Base-by-base conservation (phyloP, 805 yeast species). In the Blastobotrys peoriensis region DNA sequence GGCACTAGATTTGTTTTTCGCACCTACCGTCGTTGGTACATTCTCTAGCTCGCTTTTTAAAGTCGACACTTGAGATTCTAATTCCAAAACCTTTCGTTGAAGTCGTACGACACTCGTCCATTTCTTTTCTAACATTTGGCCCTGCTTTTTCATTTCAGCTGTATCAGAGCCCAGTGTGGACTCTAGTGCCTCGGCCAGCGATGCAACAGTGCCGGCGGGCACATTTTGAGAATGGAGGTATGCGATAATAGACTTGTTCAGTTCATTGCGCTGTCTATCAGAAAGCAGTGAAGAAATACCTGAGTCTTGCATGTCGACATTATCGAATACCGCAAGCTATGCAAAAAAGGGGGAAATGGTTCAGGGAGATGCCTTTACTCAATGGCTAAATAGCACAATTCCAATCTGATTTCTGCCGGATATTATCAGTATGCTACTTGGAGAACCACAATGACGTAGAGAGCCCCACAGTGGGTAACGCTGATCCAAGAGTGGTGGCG, bases 41-140 rank as follows among this genome's bases (percentile, higher is more conserved):
- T 69, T 66, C n/a, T 73, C 71, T 35, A 75, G 49, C 39, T 66
- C 68, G 4, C 41, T 18, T 35, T 54, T 66, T 49, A 81, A 65
- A 33, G 73, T 70, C 15, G 63, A 63, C 3, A 76, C 60, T 38
- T 79, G 81, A 16, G 71, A 64, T 56, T 89, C 95, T 36, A 87
- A 63, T 41, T 81, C 91, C 46, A 82, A 66, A 36, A 69, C 80
- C 55, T 77, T 74, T 50, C 79, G 75, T 63, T 91, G 96, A 23
- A 91, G 68, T 38, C 95, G 68, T 25, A 86, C 71, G 3, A 89
- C 91, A 0, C 95, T 81, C 0, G 82, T 72, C 97, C 97, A 89
- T 65, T 88, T 89, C 63, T 81, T 83, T 53, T 83, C 86, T 33
- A 86, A 65, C 8, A 70, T 57, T 8, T 58, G 43, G 13, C 56